phyloP scores from a whole-genome alignment of 2,329 filamentous ascomycete species.

The Coniochaeta sp. region DNA sequence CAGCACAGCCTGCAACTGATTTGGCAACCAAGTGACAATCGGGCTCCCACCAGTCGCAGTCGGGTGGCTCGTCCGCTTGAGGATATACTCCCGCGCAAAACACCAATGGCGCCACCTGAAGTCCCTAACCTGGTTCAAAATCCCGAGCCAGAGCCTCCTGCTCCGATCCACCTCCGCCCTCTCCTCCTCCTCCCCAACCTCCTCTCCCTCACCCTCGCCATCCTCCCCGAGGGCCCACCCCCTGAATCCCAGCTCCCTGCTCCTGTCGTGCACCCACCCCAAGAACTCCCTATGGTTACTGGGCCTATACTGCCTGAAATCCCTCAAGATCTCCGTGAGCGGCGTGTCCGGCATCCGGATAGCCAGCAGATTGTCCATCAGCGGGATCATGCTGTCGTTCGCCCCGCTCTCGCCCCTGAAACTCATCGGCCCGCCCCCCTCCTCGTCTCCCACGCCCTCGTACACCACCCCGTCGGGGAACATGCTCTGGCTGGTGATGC shows the following conservation, averaged over 20 bases:
- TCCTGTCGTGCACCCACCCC: slow-evolving; percentile 53
- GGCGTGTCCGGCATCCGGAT: slow-evolving; percentile 85
- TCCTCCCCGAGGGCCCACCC: slow-evolving; percentile 44
- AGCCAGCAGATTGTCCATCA: slow-evolving; percentile 81
- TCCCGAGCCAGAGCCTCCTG: slow-evolving; percentile 52
- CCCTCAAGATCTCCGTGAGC: slow-evolving; percentile 76
- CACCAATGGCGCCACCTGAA: slow-evolving; percentile 84
- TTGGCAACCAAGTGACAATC: slow-evolving; percentile 79
- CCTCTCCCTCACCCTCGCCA: slow-evolving; percentile 15
- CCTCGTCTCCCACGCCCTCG: slow-evolving; percentile 64
- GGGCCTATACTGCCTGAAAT: slow-evolving; percentile 85
- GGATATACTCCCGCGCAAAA: slow-evolving; percentile 77
- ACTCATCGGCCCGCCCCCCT: slow-evolving; percentile 50
- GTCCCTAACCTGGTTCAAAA: slow-evolving; percentile 68
- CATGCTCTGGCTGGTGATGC: slow-evolving; percentile 89
- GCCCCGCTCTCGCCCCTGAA: slow-evolving; percentile 92
- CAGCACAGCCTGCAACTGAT: slow-evolving; percentile 70
- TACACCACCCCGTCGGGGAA: slow-evolving; percentile 89
- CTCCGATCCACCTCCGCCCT: slow-evolving; percentile 38
- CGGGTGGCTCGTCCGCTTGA: slow-evolving; percentile 68
- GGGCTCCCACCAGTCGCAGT: slow-evolving; percentile 75
- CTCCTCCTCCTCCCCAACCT: slow-evolving; percentile 14
- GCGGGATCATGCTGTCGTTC: slow-evolving; percentile 89
- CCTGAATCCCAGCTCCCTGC: slow-evolving; percentile 43
- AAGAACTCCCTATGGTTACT: slow-evolving; percentile 85